Evolutionary conservation across 805 yeast species (phyloP).

Genomic region (Zygoascus biomembranicola): DNA sequence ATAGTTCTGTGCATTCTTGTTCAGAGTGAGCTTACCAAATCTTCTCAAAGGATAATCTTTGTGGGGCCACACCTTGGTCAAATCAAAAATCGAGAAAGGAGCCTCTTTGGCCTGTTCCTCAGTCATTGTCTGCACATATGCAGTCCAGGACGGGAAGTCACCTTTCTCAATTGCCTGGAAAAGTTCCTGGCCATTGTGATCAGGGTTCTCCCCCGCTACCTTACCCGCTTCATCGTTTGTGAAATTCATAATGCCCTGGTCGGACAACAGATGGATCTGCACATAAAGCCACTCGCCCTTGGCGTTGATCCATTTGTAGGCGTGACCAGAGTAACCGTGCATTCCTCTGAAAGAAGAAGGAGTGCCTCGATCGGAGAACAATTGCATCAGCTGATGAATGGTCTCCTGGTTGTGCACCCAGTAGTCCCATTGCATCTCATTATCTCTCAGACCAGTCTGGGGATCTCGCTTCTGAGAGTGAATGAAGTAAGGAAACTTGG

Average conservation of each 20-base stretch:
- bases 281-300: slow-evolving; percentile 73
- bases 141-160: slow-evolving; percentile 77
- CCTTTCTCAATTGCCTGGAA: slow-evolving; percentile 72
- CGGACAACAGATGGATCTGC: slow-evolving; percentile 64
- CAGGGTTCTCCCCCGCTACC: slow-evolving; percentile 66
- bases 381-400: slow-evolving; percentile 61
- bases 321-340: slow-evolving; percentile 82
- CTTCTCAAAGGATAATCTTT: slow-evolving; percentile 76
- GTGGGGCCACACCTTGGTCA: slow-evolving; percentile 92
- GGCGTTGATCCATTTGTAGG: slow-evolving; percentile 62
- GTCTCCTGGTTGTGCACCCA: slow-evolving; percentile 66
- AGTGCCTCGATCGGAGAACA: slow-evolving; percentile 78
- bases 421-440: slow-evolving; percentile 82
- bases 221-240: slow-evolving; percentile 31
- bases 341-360: slow-evolving; percentile 67
- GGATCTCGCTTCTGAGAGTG: slow-evolving; percentile 88
- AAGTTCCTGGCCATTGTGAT: slow-evolving; percentile 71
- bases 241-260: slow-evolving; percentile 49
- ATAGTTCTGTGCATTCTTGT: slow-evolving; percentile 79
- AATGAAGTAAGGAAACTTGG: slow-evolving; percentile 79
- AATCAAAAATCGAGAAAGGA: slow-evolving; percentile 71
- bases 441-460: slow-evolving; percentile 66
- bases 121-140: slow-evolving; percentile 80
- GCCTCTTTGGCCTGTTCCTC: slow-evolving; percentile 68
- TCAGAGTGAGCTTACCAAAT: slow-evolving; percentile 70